Evolutionary conservation across 2,329 filamentous ascomycete genomes (phyloP), one percentile per base, ranked within the genome.

Genomic region (Amesomyces nigricolor): DNA sequence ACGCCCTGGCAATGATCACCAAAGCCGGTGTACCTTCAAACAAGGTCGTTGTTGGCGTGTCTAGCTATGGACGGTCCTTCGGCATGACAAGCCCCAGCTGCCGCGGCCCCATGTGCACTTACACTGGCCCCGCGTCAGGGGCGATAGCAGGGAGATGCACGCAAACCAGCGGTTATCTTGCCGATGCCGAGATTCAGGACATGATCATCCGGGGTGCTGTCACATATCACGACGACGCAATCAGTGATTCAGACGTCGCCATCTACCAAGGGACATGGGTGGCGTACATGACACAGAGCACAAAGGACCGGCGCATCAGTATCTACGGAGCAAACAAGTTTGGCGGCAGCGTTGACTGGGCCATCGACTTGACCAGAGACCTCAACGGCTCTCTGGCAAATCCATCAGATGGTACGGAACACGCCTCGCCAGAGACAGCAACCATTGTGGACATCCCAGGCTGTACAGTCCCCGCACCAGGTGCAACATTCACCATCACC

Each of bases 331-430:
- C 16, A 1, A 50, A 40, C 14, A 49, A 53, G n/a, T 49, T 67
- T 42, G 59, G 44, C 5, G 66, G 63, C 22, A 65, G 58, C 5
- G 59, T 56, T 1, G 60, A 66, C 54, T 68, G 66, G 66, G 65
- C 66, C 26, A 58, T 35, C 30, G 64, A 67, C 51, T 40, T 67
- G 40, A 19, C 17, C 17, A 19, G 17, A 19, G 17, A 19, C 17
- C 17, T 19, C 3, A 3, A 19, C 3, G 17, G 17, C 17, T 19
- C 17, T 3, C 17, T 19, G 17, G 17, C 17, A 19, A 19, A 19
- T 19, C 17, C 17, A 19, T 19, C 17, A 19, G 17, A 19, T 19
- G 17, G 17, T 19, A 19, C 17, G 17, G 17, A 19, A 19, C 17
- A 19, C 17, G 3, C 17, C 17, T 19, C 17, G 17, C 17, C 17